These are phyloP conservation scores for Chaetomium cochliodes DNA, from an alignment of 495 filamentous ascomycete species.

Conservation along the genomic window DNA sequence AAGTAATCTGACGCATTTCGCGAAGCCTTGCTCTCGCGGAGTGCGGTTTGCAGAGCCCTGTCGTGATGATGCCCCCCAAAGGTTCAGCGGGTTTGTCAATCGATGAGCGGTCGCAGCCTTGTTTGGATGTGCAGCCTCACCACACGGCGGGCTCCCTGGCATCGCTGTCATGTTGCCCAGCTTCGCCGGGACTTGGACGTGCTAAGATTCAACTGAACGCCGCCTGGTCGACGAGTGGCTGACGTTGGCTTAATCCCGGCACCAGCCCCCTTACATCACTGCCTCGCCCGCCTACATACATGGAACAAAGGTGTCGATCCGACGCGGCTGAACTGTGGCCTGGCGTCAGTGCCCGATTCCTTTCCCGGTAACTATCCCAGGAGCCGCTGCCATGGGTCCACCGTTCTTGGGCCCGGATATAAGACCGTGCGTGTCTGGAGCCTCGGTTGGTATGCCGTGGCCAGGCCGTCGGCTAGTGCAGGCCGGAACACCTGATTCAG, in stretches of 20 bases:
- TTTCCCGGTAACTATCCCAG: not conserved
- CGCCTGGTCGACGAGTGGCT: not conserved
- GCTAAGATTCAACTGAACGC: not conserved
- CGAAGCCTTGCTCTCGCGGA: not conserved
- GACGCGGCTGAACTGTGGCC: slow-evolving; percentile 21
- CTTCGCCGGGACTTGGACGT: not conserved
- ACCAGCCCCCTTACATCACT: slow-evolving; percentile 14
- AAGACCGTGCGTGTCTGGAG: not conserved
- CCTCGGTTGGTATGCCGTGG: not conserved
- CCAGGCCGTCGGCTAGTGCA: not conserved
- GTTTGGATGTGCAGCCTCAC: not conserved
- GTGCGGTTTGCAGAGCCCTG: not conserved
- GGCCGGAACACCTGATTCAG: slow-evolving; percentile 7
- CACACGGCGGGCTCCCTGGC: not conserved
- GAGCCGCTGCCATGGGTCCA: slow-evolving; percentile 9
- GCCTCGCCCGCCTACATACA: not conserved
- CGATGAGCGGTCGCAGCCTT: not conserved
- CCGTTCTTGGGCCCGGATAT: slow-evolving; percentile 5
- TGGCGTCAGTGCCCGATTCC: slow-evolving; percentile 17
- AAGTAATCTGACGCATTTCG: not conserved
- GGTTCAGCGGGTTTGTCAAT: not conserved
- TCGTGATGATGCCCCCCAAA: not conserved
- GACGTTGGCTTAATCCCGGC: not conserved
- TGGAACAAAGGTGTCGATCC: not conserved
- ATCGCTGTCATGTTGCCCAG: not conserved